Percentiles rank a stretch among this genome's conserved stretches.
phyloP scores from a whole-genome alignment of 345 rosid species.

The Noccaea caerulescens region DNA sequence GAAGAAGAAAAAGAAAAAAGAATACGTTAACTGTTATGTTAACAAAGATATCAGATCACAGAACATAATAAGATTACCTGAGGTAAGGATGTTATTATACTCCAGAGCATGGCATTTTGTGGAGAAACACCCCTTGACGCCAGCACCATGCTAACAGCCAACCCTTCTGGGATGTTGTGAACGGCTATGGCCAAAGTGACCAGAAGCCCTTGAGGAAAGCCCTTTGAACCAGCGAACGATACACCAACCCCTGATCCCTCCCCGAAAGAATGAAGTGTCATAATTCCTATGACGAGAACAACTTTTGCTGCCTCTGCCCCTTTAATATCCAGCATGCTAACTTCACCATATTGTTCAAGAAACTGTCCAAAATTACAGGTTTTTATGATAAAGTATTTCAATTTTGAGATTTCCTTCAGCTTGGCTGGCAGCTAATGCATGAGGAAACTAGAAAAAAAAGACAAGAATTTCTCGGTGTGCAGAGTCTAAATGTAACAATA shows the following conservation, averaged over 20 bases:
- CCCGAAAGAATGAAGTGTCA: slow-evolving; percentile 99
- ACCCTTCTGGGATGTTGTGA: slow-evolving; percentile 97
- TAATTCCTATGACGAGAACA: slow-evolving; percentile 93
- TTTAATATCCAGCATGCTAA: slow-evolving; percentile 96
- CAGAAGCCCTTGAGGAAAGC: slow-evolving; percentile 93
- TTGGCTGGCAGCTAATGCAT: slow-evolving; percentile 17
- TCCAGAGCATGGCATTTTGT: slow-evolving; percentile 99
- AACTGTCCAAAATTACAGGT: slow-evolving; percentile 51
- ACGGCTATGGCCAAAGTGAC: slow-evolving; percentile 98
- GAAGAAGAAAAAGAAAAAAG: not conserved
- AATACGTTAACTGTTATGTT: slow-evolving; percentile 22
- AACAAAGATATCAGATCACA: slow-evolving; percentile 20
- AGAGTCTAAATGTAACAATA: not conserved
- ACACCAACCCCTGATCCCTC: slow-evolving; percentile 99
- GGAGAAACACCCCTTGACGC: slow-evolving; percentile 99
- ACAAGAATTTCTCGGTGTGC: not conserved
- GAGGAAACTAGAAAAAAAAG: not conserved
- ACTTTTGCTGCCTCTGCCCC: slow-evolving; percentile 97
- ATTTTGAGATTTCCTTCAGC: not conserved
- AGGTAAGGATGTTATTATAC: slow-evolving; percentile 95
- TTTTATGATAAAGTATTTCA: not conserved
- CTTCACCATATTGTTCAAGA: slow-evolving; percentile 96
- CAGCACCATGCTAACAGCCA: slow-evolving; percentile 99
- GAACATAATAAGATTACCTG: slow-evolving; percentile 58
- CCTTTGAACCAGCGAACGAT: slow-evolving; percentile 98